phyloP scores from a whole-genome alignment of 345 rosid genomes.

The Garcia nutans region DNA sequence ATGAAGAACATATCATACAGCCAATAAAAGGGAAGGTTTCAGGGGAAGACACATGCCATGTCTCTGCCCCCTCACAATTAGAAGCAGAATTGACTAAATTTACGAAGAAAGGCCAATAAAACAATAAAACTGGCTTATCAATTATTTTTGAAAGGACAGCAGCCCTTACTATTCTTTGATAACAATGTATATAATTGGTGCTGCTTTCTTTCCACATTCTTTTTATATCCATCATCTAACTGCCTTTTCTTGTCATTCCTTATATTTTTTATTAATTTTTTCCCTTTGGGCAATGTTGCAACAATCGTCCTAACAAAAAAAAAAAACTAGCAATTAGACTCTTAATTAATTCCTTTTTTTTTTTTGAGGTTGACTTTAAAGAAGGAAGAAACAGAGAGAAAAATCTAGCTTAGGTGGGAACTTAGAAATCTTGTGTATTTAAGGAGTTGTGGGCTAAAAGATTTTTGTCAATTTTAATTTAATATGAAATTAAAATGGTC shows the following conservation, averaged over 20 bases:
- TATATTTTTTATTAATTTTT: slow-evolving; percentile 11
- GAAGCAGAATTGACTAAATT: slow-evolving; percentile 13
- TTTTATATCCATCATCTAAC: slow-evolving; percentile 9
- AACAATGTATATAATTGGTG: slow-evolving; percentile 5
- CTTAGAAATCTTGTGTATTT: no score
- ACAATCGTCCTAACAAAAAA: background rate
- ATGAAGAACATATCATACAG: slow-evolving; percentile 21
- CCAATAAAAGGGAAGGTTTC: slow-evolving; percentile 1
- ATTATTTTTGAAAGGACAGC: background rate
- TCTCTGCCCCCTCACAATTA: slow-evolving; percentile 19
- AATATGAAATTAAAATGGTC: no score
- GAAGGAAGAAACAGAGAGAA: background rate
- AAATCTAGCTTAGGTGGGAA: background rate
- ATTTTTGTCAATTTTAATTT: no score
- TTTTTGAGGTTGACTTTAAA: background rate
- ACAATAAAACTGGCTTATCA: background rate
- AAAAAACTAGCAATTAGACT: background rate
- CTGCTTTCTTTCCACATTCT: slow-evolving; percentile 12
- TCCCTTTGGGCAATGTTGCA: background rate
- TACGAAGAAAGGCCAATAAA: background rate
- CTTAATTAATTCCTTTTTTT: background rate
- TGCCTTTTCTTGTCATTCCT: slow-evolving; percentile 21
- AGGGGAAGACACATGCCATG: slow-evolving; percentile 30
- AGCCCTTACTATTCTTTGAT: slow-evolving; percentile 8
- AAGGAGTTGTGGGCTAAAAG: no score